Conservation (phyloP, 1,284 basidiomycete species). For the Coniferiporia weirii region DNA sequence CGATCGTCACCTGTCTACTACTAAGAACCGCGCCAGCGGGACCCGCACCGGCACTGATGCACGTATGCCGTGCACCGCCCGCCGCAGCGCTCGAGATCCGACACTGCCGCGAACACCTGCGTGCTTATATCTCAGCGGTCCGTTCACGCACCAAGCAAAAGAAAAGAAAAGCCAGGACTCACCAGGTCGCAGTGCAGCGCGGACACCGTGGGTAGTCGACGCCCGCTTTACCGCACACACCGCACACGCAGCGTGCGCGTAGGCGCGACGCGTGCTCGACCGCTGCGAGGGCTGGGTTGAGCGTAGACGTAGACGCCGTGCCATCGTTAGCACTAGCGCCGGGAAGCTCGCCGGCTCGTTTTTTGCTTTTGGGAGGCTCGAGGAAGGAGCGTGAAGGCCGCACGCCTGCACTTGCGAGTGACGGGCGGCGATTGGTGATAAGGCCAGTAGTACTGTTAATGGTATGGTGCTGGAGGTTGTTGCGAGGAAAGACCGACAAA, state of each 20-base stretch:
- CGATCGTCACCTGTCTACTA: too few relatives aligned
- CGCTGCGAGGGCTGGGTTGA: slow-evolving; percentile 13
- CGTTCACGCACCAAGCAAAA: not conserved
- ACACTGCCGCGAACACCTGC: slow-evolving; percentile 15
- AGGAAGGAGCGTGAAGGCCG: too few relatives aligned
- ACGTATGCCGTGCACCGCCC: slow-evolving; percentile 8
- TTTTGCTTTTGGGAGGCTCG: too few relatives aligned
- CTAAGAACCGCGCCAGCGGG: not conserved
- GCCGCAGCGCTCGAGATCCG: slow-evolving; percentile 10
- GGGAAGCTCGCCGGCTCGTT: not conserved
- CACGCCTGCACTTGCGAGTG: too few relatives aligned
- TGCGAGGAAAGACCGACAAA: too few relatives aligned
- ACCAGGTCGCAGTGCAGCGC: slow-evolving; percentile 14
- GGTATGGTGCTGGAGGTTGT: too few relatives aligned
- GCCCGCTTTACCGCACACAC: slow-evolving; percentile 14
- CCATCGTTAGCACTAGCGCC: not conserved
- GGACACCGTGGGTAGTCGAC: slow-evolving; percentile 17
- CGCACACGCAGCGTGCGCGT: slow-evolving; percentile 13
- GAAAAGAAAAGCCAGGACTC: not conserved
- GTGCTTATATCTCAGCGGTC: not conserved
- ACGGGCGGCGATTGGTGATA: too few relatives aligned
- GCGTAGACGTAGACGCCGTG: not conserved
- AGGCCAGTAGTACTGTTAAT: too few relatives aligned
- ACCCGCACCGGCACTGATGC: not conserved
- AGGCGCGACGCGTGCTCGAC: slow-evolving; percentile 15